Conservation (phyloP, 257 asterid species). For the Solanum lycopersicoides region DNA sequence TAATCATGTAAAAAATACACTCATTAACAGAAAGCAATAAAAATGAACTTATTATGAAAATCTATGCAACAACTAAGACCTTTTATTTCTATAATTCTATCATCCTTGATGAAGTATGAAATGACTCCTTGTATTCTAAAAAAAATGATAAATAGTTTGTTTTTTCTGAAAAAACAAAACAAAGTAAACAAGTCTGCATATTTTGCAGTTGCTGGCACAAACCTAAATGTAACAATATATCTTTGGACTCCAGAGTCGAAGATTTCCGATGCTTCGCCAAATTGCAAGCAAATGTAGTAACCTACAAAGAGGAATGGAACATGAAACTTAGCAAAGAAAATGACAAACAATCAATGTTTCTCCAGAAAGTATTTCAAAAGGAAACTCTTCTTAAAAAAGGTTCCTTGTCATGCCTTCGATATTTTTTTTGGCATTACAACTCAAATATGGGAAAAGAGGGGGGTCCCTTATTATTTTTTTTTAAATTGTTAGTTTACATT, state of each 20-base stretch:
- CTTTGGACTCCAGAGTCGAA: constrained; percentile 82
- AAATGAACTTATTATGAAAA: neutral
- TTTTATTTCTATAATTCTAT: neutral
- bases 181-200: neutral
- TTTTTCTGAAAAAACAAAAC: neutral
- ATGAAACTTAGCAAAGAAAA: neutral
- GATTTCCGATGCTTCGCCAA: constrained; percentile 96
- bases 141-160: neutral
- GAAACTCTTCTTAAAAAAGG: neutral
- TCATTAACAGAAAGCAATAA: neutral
- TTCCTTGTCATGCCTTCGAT: neutral
- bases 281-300: constrained; percentile 69
- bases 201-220: constrained; percentile 20
- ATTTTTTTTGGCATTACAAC: neutral
- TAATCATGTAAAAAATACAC: neutral
- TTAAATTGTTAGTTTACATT: neutral
- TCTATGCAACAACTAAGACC: neutral
- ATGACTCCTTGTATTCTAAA: neutral
- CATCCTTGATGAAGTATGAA: neutral
- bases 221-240: constrained; percentile 89
- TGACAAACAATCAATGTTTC: neutral
- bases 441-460: neutral
- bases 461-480: neutral
- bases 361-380: neutral
- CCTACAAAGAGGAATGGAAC: constrained; percentile 30